phyloP scores from a whole-genome alignment of 768 basidiomycete species.

The Pleurotus citrinopileatus region DNA sequence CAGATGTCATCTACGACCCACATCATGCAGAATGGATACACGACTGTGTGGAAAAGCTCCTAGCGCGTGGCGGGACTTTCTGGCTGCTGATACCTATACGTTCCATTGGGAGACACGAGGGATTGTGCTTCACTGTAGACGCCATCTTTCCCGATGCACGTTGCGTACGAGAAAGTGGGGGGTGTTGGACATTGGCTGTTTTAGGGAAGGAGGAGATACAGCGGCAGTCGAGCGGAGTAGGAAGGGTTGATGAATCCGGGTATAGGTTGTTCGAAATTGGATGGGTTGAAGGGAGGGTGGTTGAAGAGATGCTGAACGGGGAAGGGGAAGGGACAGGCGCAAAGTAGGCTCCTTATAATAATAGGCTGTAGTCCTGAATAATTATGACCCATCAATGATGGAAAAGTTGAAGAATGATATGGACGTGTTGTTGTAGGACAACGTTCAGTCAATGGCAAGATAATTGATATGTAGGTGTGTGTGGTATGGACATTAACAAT shows the following conservation, averaged over 20 bases:
- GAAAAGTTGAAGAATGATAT: too few relatives aligned
- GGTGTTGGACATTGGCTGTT: constrained; percentile 36
- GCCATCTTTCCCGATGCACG: constrained; percentile 40
- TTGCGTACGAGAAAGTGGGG: neutral
- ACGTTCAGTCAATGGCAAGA: too few relatives aligned
- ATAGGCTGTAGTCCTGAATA: neutral
- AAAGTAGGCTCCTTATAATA: too few relatives aligned
- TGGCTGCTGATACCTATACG: constrained; percentile 75
- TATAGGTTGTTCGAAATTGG: constrained; percentile 72
- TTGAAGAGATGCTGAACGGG: neutral
- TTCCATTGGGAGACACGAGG: constrained; percentile 60
- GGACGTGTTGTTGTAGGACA: too few relatives aligned
- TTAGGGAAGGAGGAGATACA: constrained; percentile 44
- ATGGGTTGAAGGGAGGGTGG: constrained; percentile 38
- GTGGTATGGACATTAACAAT: too few relatives aligned
- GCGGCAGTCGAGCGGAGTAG: constrained; percentile 46
- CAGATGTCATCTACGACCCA: constrained; percentile 77
- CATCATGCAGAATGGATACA: constrained; percentile 70
- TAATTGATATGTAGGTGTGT: too few relatives aligned
- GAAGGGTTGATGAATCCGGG: constrained; percentile 66
- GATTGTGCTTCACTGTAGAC: constrained; percentile 54
- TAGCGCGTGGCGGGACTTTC: constrained; percentile 52
- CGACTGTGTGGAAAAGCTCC: constrained; percentile 50
- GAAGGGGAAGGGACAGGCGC: too few relatives aligned
- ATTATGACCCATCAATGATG: too few relatives aligned